phyloP scores from a whole-genome alignment of 768 basidiomycete species.

The Boletus sp. region DNA sequence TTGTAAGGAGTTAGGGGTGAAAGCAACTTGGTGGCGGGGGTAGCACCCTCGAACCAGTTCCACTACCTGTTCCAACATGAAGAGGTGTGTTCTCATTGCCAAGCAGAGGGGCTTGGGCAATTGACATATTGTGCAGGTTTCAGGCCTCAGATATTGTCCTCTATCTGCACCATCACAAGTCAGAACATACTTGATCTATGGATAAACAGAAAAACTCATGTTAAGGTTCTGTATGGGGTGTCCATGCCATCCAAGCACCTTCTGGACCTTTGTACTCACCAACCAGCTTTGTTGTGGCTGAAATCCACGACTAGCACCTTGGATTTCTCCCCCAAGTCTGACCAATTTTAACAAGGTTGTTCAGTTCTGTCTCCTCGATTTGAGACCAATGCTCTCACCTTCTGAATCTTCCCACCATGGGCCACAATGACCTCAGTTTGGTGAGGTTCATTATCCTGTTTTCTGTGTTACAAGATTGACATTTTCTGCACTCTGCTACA shows the following conservation, averaged over 20 bases:
- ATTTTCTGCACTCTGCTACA: slow-evolving; percentile 89
- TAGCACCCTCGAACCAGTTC: slow-evolving; percentile 93
- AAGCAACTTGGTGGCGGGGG: slow-evolving; percentile 89
- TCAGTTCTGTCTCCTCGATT: slow-evolving; percentile 90
- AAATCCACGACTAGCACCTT: slow-evolving; percentile 77
- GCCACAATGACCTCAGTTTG: slow-evolving; percentile 95
- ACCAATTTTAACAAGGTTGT: slow-evolving; percentile 98
- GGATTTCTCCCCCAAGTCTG: slow-evolving; percentile 86
- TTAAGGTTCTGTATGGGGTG: slow-evolving; percentile 91
- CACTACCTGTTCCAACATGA: slow-evolving; percentile 67
- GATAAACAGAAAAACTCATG: slow-evolving; percentile 51
- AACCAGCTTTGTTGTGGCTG: slow-evolving; percentile 80
- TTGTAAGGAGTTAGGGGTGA: slow-evolving; percentile 97
- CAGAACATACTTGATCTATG: slow-evolving; percentile 4
- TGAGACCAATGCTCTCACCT: slow-evolving; percentile 94
- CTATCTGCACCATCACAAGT: slow-evolving; percentile 40
- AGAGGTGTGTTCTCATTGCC: slow-evolving; percentile 98
- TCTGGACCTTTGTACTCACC: slow-evolving; percentile 93
- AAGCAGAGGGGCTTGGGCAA: slow-evolving; percentile 88
- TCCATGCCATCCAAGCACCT: slow-evolving; percentile 86
- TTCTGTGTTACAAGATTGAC: slow-evolving; percentile 62
- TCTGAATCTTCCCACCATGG: slow-evolving; percentile 95
- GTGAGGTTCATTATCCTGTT: slow-evolving; percentile 66
- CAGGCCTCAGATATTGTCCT: slow-evolving; percentile 95
- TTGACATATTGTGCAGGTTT: slow-evolving; percentile 92